Base-by-base conservation (phyloP, 176 grass and related monocot genomes). In the Carex scoparia region DNA sequence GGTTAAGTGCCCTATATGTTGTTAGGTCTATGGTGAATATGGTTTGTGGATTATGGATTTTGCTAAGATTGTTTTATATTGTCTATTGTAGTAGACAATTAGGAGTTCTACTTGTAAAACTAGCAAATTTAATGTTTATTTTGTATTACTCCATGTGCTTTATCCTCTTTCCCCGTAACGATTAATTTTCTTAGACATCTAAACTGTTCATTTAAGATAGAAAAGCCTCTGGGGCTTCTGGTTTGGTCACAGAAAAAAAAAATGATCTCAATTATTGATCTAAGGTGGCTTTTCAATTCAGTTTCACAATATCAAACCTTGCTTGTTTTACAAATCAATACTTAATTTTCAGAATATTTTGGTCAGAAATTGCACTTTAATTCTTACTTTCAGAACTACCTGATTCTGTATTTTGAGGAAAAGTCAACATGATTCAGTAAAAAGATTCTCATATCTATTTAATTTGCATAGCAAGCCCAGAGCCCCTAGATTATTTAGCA, bases 1-100 rank as follows among this genome's bases (percentile, higher is more conserved):
- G 30, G 90, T 98, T 37, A 91, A 94, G 38, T 98, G 95, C 86
- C 95, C 95, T 27, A 88, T 99, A 31, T 99, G 96, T 87, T 92
- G 91, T 8, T 94, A 75, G 89, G 72, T 67, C 6, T 65, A 28
- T 40, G 57, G 33, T 77, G 38, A 83, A 38, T 83, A 28, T 71
- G 35, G 32, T 31, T 62, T 83, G 69, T 69, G 38, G n/a, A 48
- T 23, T 37, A 61, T 14, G 62, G 27, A 65, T 1, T 19, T 49
- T 63, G 9, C 76, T 37, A 79, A 49, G 35, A 75, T 88, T 80
- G 23, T 48, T 48, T 80, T 70, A 71, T 88, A 74, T 58, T 53
- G 79, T 53, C 44, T 62, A 82, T 28, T 73, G 10, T 73, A n/a
- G 23, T 16, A 57, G 84, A 56, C 85, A 65, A 62, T 84, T 81